Base-by-base conservation (phyloP, 495 filamentous ascomycete species). In the Amniculicola lignicola region DNA sequence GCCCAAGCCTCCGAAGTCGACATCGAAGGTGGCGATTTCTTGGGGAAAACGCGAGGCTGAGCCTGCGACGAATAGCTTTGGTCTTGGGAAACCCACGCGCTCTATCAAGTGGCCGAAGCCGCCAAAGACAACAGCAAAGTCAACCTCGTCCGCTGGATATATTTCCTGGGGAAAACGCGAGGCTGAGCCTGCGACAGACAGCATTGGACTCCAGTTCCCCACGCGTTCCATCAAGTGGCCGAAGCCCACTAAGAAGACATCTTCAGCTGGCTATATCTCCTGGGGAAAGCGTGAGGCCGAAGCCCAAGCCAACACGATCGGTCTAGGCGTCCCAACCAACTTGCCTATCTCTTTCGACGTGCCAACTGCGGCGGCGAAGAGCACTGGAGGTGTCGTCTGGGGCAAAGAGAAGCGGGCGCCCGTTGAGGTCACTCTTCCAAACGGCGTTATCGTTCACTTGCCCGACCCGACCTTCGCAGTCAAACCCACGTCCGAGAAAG, bases 201-300 rank as follows among this genome's bases (percentile, higher is more conserved):
- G 41, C 38, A 27, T 36, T 16, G 45, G 54, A 12, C 38, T 58
- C 6, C 27, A 31, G 6, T 37, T 44, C 28, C 56, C 56, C 0
- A 49, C 22, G 7, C 3, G 2, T 1, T 49, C 33, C 22, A 4
- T 57, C 33, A 41, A 12, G 1, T 57, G 54, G 54, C 43, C 41
- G 6, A 55, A 55, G 18, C 52, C 52, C 1, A 40, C 36, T 2
- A 25, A 52, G 21, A 28, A 18, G 9, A 4, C 24, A 5, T 35
- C 33, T 10, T 23, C 52, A 7, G 11, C 27, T 6, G 41, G 19
- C 4, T 39, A 38, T 27, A 15, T 55, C 18, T 47, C 41, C 1
- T 54, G 51, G 51, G 51, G 38, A 6, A 23, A 25, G 21, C 53
- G 53, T 19, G 53, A 57, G 19, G 44, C 52, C 43, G 52, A 47